Percentiles rank a stretch among this genome's conserved stretches.
phyloP scores from a whole-genome alignment of 768 basidiomycete genomes.

The Leccinum imitatum region DNA sequence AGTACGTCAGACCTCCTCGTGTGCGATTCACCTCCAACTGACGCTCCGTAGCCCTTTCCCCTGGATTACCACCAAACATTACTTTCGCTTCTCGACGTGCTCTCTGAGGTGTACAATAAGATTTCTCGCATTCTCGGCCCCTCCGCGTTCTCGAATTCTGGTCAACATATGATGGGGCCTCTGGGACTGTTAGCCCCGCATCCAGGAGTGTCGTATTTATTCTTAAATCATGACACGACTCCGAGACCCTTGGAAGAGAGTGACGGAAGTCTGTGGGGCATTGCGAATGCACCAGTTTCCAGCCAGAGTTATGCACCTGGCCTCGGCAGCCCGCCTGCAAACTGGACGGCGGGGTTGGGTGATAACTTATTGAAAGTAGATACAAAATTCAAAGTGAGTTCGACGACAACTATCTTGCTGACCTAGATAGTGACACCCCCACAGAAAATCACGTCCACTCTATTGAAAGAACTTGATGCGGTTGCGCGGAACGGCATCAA shows the following conservation, averaged over 20 bases:
- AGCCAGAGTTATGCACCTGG: constrained; percentile 32
- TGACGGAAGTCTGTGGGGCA: constrained; percentile 68
- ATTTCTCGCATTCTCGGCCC: constrained; percentile 81
- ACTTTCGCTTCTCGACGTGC: constrained; percentile 83
- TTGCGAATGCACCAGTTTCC: constrained; percentile 51
- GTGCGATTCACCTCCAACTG: constrained; percentile 4
- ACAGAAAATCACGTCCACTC: constrained; percentile 79
- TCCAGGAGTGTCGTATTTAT: constrained; percentile 81
- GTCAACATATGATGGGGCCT: constrained; percentile 74
- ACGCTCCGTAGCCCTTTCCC: constrained; percentile 66
- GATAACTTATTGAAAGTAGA: constrained; percentile 83
- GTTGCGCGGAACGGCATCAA: constrained; percentile 79
- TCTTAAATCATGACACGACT: constrained; percentile 40
- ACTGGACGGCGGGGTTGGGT: constrained; percentile 60
- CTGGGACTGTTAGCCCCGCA: constrained; percentile 74
- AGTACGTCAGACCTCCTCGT: constrained; percentile 42
- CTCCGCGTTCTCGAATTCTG: constrained; percentile 68
- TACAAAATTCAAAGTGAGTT: constrained; percentile 74
- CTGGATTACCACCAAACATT: constrained; percentile 89
- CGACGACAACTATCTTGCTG: not conserved
- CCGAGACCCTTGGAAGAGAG: constrained; percentile 40
- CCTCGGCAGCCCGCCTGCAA: constrained; percentile 51
- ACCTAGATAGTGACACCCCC: constrained; percentile 1
- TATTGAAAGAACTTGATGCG: constrained; percentile 83
- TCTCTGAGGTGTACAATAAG: constrained; percentile 88